phyloP scores from a whole-genome alignment of 306 rosid species.

The Vigna angularis region DNA sequence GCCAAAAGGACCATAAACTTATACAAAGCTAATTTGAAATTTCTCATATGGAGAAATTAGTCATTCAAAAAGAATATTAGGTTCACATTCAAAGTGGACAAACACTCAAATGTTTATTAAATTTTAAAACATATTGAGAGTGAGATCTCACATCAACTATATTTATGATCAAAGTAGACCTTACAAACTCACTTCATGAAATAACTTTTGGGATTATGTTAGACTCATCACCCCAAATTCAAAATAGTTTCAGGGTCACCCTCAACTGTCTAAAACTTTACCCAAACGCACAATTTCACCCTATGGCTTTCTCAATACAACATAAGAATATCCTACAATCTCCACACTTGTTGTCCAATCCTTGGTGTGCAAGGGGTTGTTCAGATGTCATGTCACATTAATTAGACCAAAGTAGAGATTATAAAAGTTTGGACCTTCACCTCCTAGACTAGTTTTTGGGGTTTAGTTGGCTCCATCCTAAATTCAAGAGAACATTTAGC shows the following conservation, averaged over 20 bases:
- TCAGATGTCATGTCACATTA: too few species aligned
- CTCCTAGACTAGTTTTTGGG: background rate
- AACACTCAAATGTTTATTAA: background rate
- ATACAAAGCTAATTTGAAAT: conserved; percentile 8
- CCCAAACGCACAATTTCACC: background rate
- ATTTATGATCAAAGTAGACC: background rate
- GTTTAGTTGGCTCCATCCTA: background rate
- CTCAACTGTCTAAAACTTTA: background rate
- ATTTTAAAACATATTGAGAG: background rate
- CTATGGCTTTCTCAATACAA: background rate
- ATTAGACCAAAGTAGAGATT: too few species aligned
- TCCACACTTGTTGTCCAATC: too few species aligned
- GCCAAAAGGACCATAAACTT: background rate
- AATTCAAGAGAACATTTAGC: background rate
- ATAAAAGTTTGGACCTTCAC: background rate
- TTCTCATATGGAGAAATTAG: background rate
- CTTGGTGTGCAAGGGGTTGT: too few species aligned
- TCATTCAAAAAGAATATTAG: conserved; percentile 7
- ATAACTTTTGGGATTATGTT: background rate
- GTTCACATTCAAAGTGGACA: background rate
- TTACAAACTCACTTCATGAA: background rate
- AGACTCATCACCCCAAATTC: background rate
- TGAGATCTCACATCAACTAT: background rate
- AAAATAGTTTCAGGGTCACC: background rate
- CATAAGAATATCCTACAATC: too few species aligned